Evolutionary conservation across 495 filamentous ascomycete genomes (phyloP).

Genomic region (Penicillium waksmanii): DNA sequence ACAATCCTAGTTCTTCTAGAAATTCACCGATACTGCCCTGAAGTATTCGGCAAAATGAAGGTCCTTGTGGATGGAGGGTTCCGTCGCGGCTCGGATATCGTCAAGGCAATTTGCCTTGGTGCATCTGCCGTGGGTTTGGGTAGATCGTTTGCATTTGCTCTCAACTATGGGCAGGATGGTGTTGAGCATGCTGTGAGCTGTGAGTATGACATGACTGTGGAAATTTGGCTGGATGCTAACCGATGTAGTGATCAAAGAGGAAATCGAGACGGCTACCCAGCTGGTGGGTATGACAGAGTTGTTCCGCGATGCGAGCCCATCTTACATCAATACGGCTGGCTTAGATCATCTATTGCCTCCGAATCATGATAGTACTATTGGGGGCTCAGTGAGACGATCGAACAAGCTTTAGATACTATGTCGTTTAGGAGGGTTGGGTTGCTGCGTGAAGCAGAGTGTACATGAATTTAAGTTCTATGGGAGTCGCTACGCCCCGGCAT

Average conservation of each 20-base stretch:
- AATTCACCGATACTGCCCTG: conserved; percentile 61
- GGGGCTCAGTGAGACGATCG: background rate
- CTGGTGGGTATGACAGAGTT: conserved; percentile 70
- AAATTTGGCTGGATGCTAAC: conserved; percentile 1
- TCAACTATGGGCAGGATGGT: conserved; percentile 49
- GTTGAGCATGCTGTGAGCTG: conserved; percentile 42
- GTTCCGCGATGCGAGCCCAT: conserved; percentile 59
- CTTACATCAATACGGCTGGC: conserved; percentile 63
- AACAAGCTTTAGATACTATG: conserved; percentile 1
- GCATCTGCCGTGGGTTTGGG: conserved; percentile 66
- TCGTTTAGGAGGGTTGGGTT: background rate
- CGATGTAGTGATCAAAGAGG: conserved; percentile 65
- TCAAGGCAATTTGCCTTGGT: conserved; percentile 69
- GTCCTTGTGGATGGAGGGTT: conserved; percentile 70
- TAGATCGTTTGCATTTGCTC: conserved; percentile 57
- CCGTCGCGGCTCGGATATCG: conserved; percentile 63
- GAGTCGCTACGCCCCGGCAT: too few relatives aligned
- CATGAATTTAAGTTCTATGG: too few relatives aligned
- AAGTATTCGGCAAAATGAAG: conserved; percentile 58
- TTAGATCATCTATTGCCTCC: conserved; percentile 55
- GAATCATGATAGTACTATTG: background rate
- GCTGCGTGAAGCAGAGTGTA: too few relatives aligned
- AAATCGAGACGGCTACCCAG: conserved; percentile 71
- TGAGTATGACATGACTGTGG: conserved; percentile 40
- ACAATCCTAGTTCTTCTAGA: conserved; percentile 65